These are phyloP conservation scores for Butyriboletus regius DNA, from an alignment of 1,284 basidiomycete species.

Conservation along the genomic window DNA sequence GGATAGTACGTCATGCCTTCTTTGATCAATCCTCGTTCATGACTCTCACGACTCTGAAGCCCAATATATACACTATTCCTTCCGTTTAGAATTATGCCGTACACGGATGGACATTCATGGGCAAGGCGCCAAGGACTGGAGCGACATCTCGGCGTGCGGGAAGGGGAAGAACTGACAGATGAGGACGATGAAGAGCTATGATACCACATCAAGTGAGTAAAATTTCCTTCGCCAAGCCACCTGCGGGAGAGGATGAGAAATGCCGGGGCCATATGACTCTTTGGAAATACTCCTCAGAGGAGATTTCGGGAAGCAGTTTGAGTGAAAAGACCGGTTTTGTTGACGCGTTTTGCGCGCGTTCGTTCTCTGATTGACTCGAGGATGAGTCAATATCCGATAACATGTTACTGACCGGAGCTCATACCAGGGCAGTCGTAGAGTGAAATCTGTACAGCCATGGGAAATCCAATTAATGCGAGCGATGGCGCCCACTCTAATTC, in stretches of 20 bases:
- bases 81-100: constrained; percentile 73
- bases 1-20: constrained; percentile 60
- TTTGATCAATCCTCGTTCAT: background rate
- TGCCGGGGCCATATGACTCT: constrained; percentile 78
- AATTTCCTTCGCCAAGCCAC: background rate
- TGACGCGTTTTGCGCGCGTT: constrained; percentile 9
- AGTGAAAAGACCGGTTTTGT: constrained; percentile 18
- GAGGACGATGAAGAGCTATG: constrained; percentile 48
- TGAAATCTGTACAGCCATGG: background rate
- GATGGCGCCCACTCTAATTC: background rate
- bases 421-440: background rate
- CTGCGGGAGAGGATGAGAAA: constrained; percentile 48
- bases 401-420: constrained; percentile 4
- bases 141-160: constrained; percentile 51
- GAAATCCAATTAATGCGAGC: background rate
- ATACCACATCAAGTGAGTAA: constrained; percentile 19
- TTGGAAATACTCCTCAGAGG: constrained; percentile 31
- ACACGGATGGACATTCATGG: constrained; percentile 81
- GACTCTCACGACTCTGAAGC: constrained; percentile 36
- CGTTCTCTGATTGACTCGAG: constrained; percentile 14
- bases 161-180: constrained; percentile 68
- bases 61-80: constrained; percentile 71
- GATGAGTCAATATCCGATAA: background rate
- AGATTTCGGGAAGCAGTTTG: constrained; percentile 23
- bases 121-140: constrained; percentile 59